Base-by-base conservation (phyloP, 179 eudicot species). In the Pouteria campechiana region DNA sequence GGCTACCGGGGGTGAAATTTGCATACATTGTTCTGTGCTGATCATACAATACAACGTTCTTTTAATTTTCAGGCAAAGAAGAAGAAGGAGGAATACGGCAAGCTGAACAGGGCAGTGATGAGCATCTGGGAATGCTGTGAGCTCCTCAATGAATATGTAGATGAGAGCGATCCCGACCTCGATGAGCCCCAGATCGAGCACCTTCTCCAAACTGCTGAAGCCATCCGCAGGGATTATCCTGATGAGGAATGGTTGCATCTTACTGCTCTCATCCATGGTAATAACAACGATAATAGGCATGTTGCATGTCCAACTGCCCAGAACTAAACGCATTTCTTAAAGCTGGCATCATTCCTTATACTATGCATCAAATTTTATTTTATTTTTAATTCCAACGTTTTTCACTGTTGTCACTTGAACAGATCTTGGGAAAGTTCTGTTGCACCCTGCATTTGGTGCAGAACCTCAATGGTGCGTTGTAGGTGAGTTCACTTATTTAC, bases 111-210 rank as follows among this genome's bases (percentile, higher is more conserved):
- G 30, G 41, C 37, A 28, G 78, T 67, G 45, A 75, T 75, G 83
- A 68, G 78, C 59, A 71, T 75, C 18, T 75, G 81, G 81, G 81
- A 75, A 46, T 70, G 76, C 14, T 65, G 70, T 44, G 71, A 60
- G 23, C 57, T 70, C 5, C 49, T 70, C 6, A 70, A 70, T 29
- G 52, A 65, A 4, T 55, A 64, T n/a, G 70, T 70, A 32, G 75
- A 70, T 21, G 75, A 70, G 9, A 69, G 75, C 32, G 75, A 69
- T 52, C 75, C 75, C 15, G 75, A 69, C 42, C 42, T 69, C 39
- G 75, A 69, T 38, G 75, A 69, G 24, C 75, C 70, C 2, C 75
- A 69, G 31, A 69, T 69, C 27, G 62, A 69, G 59, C 81, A 75
- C 18, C 51, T 75, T 51, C 48, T 75, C 50, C 81, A 75, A 28